phyloP scores from a whole-genome alignment of 495 filamentous ascomycete species.

The Patellaria atrata region DNA sequence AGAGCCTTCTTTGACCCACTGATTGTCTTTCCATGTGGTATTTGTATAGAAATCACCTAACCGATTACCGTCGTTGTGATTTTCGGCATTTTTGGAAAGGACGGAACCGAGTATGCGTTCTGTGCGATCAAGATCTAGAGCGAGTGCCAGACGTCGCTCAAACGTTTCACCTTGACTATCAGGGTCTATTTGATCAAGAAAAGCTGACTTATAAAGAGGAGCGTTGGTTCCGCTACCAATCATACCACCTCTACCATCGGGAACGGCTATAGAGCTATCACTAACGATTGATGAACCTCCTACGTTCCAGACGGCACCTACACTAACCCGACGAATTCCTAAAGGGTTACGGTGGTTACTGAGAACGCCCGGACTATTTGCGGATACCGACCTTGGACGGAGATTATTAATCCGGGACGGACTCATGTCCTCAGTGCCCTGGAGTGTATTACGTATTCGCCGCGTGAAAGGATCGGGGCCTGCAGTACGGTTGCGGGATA shows the following conservation, averaged over 20 bases:
- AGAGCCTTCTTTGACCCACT: conserved; percentile 36
- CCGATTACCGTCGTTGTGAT: too few species aligned
- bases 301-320: conserved; percentile 67
- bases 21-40: conserved; percentile 26
- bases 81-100: too few species aligned
- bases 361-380: too few species aligned
- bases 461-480: conserved; percentile 54
- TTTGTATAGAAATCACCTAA: conserved; percentile 5
- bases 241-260: conserved; percentile 48
- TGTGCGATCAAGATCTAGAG: conserved; percentile 64
- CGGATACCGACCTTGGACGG: too few species aligned
- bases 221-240: conserved; percentile 59
- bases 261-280: conserved; percentile 32
- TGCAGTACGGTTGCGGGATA: conserved; percentile 41
- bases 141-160: conserved; percentile 63
- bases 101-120: conserved; percentile 37
- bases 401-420: too few species aligned
- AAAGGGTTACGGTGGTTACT: too few species aligned
- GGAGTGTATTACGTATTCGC: conserved; percentile 27
- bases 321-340: conserved; percentile 38
- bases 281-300: conserved; percentile 48
- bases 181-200: conserved; percentile 39
- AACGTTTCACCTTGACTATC: conserved; percentile 52
- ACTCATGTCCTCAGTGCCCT: conserved; percentile 3
- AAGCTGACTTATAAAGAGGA: conserved; percentile 55